Base-by-base conservation (phyloP, 2,329 filamentous ascomycete species). In the Sporothrix brasiliensis region DNA sequence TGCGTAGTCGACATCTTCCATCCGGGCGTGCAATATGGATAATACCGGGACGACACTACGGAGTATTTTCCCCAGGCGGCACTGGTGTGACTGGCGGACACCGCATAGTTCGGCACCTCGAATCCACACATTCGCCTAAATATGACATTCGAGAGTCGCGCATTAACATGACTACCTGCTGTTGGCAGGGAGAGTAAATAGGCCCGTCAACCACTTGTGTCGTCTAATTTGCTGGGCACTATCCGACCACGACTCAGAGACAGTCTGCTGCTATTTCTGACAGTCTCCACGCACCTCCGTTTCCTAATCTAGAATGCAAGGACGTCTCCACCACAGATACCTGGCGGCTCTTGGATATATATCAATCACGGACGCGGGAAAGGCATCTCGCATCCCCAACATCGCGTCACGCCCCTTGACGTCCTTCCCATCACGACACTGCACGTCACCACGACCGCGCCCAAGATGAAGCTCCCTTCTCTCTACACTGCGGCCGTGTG, bases 401-500 rank as follows among this genome's bases (percentile, higher is more conserved):
- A 34, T 34, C 34, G 7, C 34, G 34, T 34, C 34, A 34, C 34
- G 6, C 34, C 34, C 34, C 34, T 9, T 9, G 34, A 34, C 34
- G 34, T 34, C 34, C 34, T 34, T 7, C 34, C 34, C 34, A 34
- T 34, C 7, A 5, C 34, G 34, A 34, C 4, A 34, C 34, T 9
- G 34, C 34, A 34, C 34, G 0, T n/a, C 2, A 34, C 53, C 24
- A 34, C 27, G 9, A n/a, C 53, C 27, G 50, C 13, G 24, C 4
- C 21, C 39, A 47, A 41, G 0, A 63, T 63, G 58, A 63, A 63
- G 58, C 16, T 41, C 30, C 16, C 54, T 1, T 47, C n/a, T 7
- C 53, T 76, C 41, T 63, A 70, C 7, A 69, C 78, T 34, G 27
- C 74, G 9, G 63, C 76, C 58, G 13, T 77, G 27, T 76, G 73